These are phyloP conservation scores for Porcisia hertigi DNA, from an alignment of 208 protist genomes.

Conservation along the genomic window DNA sequence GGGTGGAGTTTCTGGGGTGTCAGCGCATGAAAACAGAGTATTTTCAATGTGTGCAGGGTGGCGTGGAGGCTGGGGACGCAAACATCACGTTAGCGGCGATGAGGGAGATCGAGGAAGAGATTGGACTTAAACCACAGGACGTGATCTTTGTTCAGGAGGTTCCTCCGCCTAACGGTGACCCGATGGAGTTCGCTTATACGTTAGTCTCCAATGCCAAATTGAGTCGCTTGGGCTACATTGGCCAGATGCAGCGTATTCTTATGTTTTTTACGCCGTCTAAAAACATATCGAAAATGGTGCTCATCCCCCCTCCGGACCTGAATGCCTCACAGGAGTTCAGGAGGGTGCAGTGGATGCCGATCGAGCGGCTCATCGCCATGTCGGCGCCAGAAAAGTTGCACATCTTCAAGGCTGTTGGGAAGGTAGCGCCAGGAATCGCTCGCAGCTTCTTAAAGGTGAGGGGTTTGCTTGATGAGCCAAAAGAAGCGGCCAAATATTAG, in stretches of 20 bases:
- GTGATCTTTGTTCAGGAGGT: slow-evolving; percentile 73
- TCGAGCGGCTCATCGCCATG: slow-evolving; percentile 26
- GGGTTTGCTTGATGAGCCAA: neutral
- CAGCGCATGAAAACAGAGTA: slow-evolving; percentile 38
- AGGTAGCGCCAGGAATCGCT: slow-evolving; percentile 43
- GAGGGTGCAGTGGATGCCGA: slow-evolving; percentile 53
- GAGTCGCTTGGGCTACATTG: slow-evolving; percentile 63
- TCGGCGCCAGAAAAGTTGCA: slow-evolving; percentile 57
- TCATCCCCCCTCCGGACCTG: slow-evolving; percentile 55
- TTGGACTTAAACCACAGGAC: slow-evolving; percentile 51
- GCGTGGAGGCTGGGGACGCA: slow-evolving; percentile 59
- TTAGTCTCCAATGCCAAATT: slow-evolving; percentile 57
- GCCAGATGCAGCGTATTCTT: slow-evolving; percentile 76
- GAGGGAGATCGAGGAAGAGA: slow-evolving; percentile 79
- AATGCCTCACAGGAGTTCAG: slow-evolving; percentile 59
- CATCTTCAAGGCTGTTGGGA: slow-evolving; percentile 56
- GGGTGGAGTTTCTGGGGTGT: slow-evolving; percentile 62
- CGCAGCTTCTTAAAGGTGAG: slow-evolving; percentile 36
- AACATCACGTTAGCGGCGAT: slow-evolving; percentile 59
- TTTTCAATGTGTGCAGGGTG: slow-evolving; percentile 81
- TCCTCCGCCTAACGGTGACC: slow-evolving; percentile 56
- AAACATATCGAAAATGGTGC: slow-evolving; percentile 52
- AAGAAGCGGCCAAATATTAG: slow-evolving; percentile 20
- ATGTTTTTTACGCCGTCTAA: slow-evolving; percentile 60
- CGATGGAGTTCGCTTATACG: slow-evolving; percentile 67